phyloP scores from a whole-genome alignment of 2,329 filamentous ascomycete species.

The Colletotrichum australisinense region DNA sequence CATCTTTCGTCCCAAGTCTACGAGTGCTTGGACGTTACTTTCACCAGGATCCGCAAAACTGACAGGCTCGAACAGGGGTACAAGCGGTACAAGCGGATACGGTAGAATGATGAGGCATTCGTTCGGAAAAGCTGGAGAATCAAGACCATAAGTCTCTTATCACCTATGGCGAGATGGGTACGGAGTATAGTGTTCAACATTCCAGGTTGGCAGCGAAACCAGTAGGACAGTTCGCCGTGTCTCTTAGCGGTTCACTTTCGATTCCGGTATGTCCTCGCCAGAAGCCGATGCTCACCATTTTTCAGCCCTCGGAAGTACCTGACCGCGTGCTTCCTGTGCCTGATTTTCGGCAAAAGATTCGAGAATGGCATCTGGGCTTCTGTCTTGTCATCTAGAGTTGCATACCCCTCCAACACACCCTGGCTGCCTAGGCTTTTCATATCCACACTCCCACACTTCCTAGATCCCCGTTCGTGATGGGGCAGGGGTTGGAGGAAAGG shows the following conservation, averaged over 20 bases:
- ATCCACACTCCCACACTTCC: slow-evolving; percentile 26
- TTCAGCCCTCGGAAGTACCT: slow-evolving; percentile 6
- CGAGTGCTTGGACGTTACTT: slow-evolving; percentile 25
- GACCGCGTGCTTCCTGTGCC: slow-evolving; percentile 20
- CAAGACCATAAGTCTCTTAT: background rate
- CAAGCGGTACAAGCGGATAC: slow-evolving; percentile 23
- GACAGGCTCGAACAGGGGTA: slow-evolving; percentile 25
- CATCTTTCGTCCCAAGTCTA: slow-evolving; percentile 30
- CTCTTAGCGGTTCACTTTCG: background rate
- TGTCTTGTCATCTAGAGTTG: slow-evolving; percentile 23
- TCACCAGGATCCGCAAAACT: slow-evolving; percentile 28
- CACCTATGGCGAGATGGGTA: background rate
- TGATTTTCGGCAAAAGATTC: slow-evolving; percentile 29
- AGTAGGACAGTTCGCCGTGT: background rate
- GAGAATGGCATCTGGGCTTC: slow-evolving; percentile 15
- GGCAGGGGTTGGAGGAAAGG: slow-evolving; percentile 24
- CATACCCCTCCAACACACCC: slow-evolving; percentile 31
- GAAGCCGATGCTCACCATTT: slow-evolving; percentile 24
- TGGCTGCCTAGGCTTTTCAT: slow-evolving; percentile 20
- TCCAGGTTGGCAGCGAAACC: background rate
- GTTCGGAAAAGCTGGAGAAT: background rate
- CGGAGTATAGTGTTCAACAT: background rate
- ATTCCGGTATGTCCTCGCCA: slow-evolving; percentile 15
- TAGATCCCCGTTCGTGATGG: slow-evolving; percentile 17
- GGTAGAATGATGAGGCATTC: slow-evolving; percentile 16